Evolutionary conservation across 768 basidiomycete species (phyloP).

Genomic region (Lactarius deliciosus): DNA sequence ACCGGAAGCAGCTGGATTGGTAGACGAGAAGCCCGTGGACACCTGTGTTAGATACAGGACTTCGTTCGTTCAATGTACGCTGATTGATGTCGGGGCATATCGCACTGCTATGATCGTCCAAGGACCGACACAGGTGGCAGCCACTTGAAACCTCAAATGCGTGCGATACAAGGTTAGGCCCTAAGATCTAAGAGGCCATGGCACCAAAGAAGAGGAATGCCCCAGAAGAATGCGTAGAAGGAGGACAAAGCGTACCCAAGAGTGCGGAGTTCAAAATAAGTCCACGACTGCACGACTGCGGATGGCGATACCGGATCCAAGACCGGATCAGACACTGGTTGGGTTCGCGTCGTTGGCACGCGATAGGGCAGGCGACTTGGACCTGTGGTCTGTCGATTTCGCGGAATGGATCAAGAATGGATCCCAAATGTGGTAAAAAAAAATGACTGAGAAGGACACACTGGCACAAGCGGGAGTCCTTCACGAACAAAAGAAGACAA

Average conservation of each 20-base stretch:
- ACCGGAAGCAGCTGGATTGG: neutral
- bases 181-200: too few relatives aligned
- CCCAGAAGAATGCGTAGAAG: neutral
- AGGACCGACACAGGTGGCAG: neutral
- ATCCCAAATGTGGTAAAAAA: neutral
- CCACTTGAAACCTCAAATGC: too few relatives aligned
- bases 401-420: too few relatives aligned
- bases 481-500: too few relatives aligned
- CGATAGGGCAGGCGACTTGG: neutral
- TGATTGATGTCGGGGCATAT: neutral
- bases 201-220: too few relatives aligned
- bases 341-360: neutral
- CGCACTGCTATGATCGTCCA: neutral
- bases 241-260: neutral
- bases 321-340: neutral
- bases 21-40: neutral
- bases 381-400: neutral
- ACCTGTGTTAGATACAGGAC: neutral
- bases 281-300: neutral
- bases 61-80: neutral
- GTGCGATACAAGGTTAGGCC: too few relatives aligned
- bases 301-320: neutral
- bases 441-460: too few relatives aligned
- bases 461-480: too few relatives aligned
- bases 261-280: neutral